Conservation (phyloP, 805 yeast species). For the Priceomyces carsonii region DNA sequence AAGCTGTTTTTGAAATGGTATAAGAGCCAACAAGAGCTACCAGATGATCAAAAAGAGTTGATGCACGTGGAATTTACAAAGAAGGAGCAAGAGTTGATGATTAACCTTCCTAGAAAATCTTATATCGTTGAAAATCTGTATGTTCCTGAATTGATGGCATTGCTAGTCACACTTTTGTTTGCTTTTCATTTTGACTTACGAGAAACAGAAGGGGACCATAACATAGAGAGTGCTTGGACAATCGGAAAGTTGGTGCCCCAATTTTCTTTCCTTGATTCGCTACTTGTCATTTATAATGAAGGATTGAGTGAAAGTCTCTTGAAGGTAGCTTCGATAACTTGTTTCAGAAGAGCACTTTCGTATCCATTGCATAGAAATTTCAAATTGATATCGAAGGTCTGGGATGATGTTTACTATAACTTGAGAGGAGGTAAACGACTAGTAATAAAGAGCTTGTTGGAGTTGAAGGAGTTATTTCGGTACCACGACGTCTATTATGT, state of each 20-base stretch:
- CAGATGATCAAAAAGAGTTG: constrained; percentile 20
- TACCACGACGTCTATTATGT: constrained; percentile 84
- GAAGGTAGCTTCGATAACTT: constrained; percentile 55
- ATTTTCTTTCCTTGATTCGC: constrained; percentile 67
- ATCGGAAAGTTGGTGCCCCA: constrained; percentile 86
- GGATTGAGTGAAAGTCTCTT: constrained; percentile 35
- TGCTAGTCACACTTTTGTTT: constrained; percentile 68
- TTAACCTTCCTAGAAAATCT: constrained; percentile 62
- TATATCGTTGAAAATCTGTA: constrained; percentile 57
- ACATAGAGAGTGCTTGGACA: constrained; percentile 91
- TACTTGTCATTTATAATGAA: constrained; percentile 35
- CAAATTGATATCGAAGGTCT: constrained; percentile 56
- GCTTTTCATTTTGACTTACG: constrained; percentile 75
- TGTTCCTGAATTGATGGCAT: constrained; percentile 51
- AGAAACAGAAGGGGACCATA: constrained; percentile 68
- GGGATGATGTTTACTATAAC: constrained; percentile 72
- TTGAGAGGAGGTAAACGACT: constrained; percentile 70
- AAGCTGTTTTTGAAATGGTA: constrained; percentile 49
- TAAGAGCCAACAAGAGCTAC: constrained; percentile 31
- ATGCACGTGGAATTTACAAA: constrained; percentile 56
- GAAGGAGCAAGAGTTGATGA: constrained; percentile 67
- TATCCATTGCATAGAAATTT: constrained; percentile 81
- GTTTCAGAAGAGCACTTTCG: constrained; percentile 70
- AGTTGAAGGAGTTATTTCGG: constrained; percentile 70
- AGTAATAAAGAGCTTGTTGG: constrained; percentile 60